Evolutionary conservation across 495 filamentous ascomycete genomes (phyloP).

Genomic region (Evansstolkia leycettana): DNA sequence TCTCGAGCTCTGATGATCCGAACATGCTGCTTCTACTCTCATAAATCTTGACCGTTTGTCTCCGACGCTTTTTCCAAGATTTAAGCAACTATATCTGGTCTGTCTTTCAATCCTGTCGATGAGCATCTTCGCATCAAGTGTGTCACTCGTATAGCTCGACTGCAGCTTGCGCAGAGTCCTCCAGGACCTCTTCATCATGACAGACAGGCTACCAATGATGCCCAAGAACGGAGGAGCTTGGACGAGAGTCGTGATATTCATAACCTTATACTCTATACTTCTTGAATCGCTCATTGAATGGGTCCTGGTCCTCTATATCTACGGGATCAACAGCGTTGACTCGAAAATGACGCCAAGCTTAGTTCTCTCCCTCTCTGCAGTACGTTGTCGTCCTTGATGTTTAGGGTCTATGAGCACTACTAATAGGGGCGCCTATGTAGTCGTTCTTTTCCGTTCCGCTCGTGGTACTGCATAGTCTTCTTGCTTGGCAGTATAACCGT

Average conservation of each 20-base stretch:
- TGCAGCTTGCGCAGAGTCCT: neutral
- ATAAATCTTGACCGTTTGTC: neutral
- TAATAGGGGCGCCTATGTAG: conserved; percentile 10
- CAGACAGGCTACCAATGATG: conserved; percentile 9
- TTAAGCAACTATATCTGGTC: too few species aligned
- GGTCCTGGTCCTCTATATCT: conserved; percentile 27
- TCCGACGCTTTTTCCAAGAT: neutral
- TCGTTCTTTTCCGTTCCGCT: conserved; percentile 28
- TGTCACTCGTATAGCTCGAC: too few species aligned
- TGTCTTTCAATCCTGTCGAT: too few species aligned
- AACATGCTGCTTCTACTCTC: neutral
- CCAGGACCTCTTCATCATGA: conserved; percentile 12
- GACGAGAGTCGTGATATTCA: conserved; percentile 30
- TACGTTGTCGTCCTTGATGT: conserved; percentile 10
- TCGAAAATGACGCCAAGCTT: conserved; percentile 32
- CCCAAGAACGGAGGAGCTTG: conserved; percentile 23
- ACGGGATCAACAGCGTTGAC: conserved; percentile 23
- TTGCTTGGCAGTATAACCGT: conserved; percentile 33
- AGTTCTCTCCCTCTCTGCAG: conserved; percentile 24
- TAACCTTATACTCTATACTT: conserved; percentile 27
- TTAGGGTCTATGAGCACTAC: neutral
- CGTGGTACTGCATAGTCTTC: conserved; percentile 28
- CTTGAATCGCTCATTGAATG: conserved; percentile 26
- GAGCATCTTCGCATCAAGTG: too few species aligned
- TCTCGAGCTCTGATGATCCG: neutral